Evolutionary conservation across 306 rosid species (phyloP).

Genomic region (Vigna unguiculata): DNA sequence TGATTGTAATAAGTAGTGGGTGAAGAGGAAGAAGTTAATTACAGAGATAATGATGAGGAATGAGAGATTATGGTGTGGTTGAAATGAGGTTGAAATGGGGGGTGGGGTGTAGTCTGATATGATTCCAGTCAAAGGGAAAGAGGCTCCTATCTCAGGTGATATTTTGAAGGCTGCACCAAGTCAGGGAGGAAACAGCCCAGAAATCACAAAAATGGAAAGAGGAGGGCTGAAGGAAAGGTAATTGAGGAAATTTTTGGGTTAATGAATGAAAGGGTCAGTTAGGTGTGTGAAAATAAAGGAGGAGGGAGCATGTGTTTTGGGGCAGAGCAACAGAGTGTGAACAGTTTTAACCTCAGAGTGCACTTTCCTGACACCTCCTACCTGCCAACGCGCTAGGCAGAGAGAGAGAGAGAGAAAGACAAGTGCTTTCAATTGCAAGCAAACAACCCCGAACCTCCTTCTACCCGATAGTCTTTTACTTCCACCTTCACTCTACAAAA

Average conservation of each 20-base stretch:
- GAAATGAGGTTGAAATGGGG: neutral
- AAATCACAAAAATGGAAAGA: conserved; percentile 58
- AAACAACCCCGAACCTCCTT: conserved; percentile 63
- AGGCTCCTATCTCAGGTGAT: conserved; percentile 50
- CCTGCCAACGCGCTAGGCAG: conserved; percentile 45
- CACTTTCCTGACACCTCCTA: conserved; percentile 70
- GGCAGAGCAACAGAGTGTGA: conserved; percentile 65
- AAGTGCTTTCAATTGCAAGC: conserved; percentile 71
- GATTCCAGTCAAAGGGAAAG: conserved; percentile 46
- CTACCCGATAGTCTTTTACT: conserved; percentile 58
- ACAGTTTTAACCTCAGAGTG: conserved; percentile 74
- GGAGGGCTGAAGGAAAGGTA: conserved; percentile 45
- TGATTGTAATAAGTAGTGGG: neutral
- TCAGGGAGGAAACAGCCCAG: conserved; percentile 51
- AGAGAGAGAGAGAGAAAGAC: conserved; percentile 42
- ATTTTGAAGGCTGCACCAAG: conserved; percentile 45
- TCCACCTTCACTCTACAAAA: conserved; percentile 28
- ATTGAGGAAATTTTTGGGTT: conserved; percentile 54
- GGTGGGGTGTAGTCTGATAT: neutral
- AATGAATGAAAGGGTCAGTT: conserved; percentile 59
- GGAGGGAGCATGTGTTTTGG: conserved; percentile 68
- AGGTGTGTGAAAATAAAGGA: conserved; percentile 59
- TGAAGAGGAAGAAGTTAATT: neutral
- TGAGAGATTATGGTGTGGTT: neutral
- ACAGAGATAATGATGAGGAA: neutral